Base-by-base conservation (phyloP, 352 stramenopile genomes). In the Blastocystis sp. region DNA sequence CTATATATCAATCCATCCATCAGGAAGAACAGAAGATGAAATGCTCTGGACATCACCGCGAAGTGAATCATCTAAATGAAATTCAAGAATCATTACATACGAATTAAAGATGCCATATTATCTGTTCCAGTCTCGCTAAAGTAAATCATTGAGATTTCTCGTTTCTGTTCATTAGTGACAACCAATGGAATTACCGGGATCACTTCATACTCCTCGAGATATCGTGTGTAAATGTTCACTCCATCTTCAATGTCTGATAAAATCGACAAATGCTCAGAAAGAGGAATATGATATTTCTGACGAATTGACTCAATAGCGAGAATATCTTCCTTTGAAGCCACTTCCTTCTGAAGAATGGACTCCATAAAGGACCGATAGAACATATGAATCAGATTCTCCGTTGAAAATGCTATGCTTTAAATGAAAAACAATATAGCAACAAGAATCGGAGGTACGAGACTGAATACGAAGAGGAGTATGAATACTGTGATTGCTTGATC, bases 301-400 rank as follows among this genome's bases (percentile, higher is more conserved):
- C 73, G 73, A 68, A 84, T 66, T 24, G 73, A 84, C 30, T 84
- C 73, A 22, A 30, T 15, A 4, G 73, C 48, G 5, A 51, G 15
- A 44, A 84, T 84, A 30, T 66, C 53, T 37, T 84, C 73, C 9
- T 66, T 64, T n/a, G 73, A 48, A 11, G 40, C 17, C 6, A 27
- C 33, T 19, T 84, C 53, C 15, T 84, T 42, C 33, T 56, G 37
- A 13, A 84, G 51, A 44, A 84, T 30, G 1, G 22, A 48, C 51
- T 84, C 73, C n/a, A 84, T n/a, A 24, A 48, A 84, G 3, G 59
- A 40, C 0, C 56, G 42, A n/a, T 84, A 84, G 51, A 84, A 84
- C 4, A 84, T 19, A 56, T 68, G 35, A n/a, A 84, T 27, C 51
- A 60, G 44, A 13, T 84, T 56, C 56, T 84, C 53, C 33, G 73